A percentile compares a stretch with the other conserved stretches of the same genome.
These are phyloP conservation scores for Hirsutella minnesotensis DNA, from an alignment of 2,329 filamentous ascomycete genomes.

Conservation along the genomic window DNA sequence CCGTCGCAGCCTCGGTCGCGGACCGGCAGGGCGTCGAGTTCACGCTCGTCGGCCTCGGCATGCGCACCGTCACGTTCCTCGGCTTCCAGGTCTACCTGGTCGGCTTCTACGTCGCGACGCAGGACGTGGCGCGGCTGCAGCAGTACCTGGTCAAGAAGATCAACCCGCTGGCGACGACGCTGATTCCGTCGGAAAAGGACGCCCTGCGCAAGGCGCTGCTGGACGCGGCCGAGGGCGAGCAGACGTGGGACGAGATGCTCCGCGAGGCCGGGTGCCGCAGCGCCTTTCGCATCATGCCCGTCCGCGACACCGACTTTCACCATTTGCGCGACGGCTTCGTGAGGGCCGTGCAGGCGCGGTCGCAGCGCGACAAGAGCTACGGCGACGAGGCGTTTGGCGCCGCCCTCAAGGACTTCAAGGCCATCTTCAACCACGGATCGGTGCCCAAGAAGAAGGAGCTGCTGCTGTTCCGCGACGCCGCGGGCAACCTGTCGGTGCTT, in stretches of 20 bases:
- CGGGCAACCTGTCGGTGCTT: slow-evolving; percentile 55
- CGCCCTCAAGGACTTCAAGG: slow-evolving; percentile 67
- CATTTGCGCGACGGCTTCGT: slow-evolving; percentile 90
- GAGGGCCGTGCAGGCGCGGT: slow-evolving; percentile 65
- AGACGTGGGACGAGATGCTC: slow-evolving; percentile 64
- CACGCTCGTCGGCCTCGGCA: slow-evolving; percentile 76
- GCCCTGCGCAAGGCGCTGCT: slow-evolving; percentile 56
- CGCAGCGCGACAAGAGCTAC: slow-evolving; percentile 42
- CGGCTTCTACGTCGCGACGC: slow-evolving; percentile 78
- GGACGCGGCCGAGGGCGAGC: slow-evolving; percentile 55
- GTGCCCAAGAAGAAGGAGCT: slow-evolving; percentile 73
- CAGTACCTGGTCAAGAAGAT: slow-evolving; percentile 62
- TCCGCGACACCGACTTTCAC: slow-evolving; percentile 87
- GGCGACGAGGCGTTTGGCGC: slow-evolving; percentile 66
- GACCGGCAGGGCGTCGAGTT: slow-evolving; percentile 53
- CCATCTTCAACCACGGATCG: slow-evolving; percentile 67
- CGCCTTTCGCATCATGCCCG: slow-evolving; percentile 73
- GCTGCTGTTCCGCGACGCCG: slow-evolving; percentile 54
- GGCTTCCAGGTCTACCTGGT: slow-evolving; percentile 90
- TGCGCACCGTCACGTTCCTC: slow-evolving; percentile 82
- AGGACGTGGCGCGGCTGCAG: slow-evolving; percentile 74
- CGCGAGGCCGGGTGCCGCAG: slow-evolving; percentile 57
- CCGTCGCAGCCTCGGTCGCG: slow-evolving; percentile 24
- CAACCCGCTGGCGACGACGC: slow-evolving; percentile 66
- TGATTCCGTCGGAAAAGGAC: slow-evolving; percentile 74